Evolutionary conservation across 345 rosid species (phyloP).

Genomic region (Linum lewisii): DNA sequence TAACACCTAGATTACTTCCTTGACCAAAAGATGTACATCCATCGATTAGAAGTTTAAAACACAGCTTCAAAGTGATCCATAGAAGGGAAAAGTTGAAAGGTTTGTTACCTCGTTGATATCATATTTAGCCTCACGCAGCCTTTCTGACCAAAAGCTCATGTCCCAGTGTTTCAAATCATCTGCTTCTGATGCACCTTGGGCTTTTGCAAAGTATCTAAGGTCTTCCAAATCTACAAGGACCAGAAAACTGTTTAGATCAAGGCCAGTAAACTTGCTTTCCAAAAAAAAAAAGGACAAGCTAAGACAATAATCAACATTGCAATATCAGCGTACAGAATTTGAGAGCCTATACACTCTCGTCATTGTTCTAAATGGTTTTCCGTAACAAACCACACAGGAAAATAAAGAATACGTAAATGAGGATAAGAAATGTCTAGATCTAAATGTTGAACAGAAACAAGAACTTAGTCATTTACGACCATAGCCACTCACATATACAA

Average conservation of each 20-base stretch:
- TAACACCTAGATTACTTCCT: not conserved
- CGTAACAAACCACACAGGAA: no score
- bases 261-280: not conserved
- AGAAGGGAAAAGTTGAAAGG: constrained; percentile 11
- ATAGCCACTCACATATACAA: no score
- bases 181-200: constrained; percentile 70
- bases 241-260: constrained; percentile 3
- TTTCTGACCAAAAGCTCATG: constrained; percentile 80
- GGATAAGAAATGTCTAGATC: no score
- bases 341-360: no score
- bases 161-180: constrained; percentile 75
- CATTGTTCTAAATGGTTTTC: no score
- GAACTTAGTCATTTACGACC: no score
- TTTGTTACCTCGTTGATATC: constrained; percentile 69
- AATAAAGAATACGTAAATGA: no score
- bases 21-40: not conserved
- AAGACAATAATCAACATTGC: no score
- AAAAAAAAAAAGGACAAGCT: no score
- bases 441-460: no score
- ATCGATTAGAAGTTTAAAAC: no score
- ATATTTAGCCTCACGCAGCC: constrained; percentile 90
- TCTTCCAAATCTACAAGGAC: constrained; percentile 60
- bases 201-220: constrained; percentile 57
- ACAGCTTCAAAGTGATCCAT: not conserved
- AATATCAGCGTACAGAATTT: no score